Conservation (phyloP, 441 rosid genomes). For the Breynia disticha region DNA sequence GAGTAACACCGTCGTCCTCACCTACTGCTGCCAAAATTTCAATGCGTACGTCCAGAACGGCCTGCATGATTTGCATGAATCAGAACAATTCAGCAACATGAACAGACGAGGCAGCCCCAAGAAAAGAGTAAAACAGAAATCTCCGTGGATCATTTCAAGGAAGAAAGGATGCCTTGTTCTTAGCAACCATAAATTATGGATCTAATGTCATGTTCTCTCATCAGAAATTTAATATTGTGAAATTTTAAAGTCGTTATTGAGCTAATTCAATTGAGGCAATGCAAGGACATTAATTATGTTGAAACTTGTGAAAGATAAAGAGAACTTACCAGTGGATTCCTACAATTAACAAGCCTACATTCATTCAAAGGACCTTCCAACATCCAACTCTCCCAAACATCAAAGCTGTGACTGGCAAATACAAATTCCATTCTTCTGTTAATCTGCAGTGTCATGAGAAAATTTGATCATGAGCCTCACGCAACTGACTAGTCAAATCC, state of each 20-base stretch:
- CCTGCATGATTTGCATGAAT: constrained; percentile 38
- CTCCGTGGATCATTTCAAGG: neutral
- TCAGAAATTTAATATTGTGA: no score
- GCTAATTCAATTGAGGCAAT: neutral
- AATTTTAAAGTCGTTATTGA: no score
- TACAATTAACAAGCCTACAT: constrained; percentile 79
- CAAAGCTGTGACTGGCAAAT: constrained; percentile 94
- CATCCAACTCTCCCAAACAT: constrained; percentile 99
- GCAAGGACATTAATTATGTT: neutral
- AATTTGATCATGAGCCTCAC: constrained; percentile 14
- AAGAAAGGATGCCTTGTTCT: no score
- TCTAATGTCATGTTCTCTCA: no score
- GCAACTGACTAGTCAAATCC: neutral
- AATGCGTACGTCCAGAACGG: constrained; percentile 61
- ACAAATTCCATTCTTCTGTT: constrained; percentile 93
- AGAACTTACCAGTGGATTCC: constrained; percentile 61
- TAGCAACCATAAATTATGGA: no score
- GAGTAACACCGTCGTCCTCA: constrained; percentile 76
- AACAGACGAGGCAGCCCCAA: neutral
- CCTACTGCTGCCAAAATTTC: constrained; percentile 80
- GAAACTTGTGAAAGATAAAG: neutral
- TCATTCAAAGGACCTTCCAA: constrained; percentile 83
- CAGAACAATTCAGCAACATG: constrained; percentile 11
- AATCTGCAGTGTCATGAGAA: constrained; percentile 41
- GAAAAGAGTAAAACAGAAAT: neutral